These are phyloP conservation scores for Beauveria rudraprayagi DNA, from an alignment of 2,329 filamentous ascomycete species.

Conservation along the genomic window DNA sequence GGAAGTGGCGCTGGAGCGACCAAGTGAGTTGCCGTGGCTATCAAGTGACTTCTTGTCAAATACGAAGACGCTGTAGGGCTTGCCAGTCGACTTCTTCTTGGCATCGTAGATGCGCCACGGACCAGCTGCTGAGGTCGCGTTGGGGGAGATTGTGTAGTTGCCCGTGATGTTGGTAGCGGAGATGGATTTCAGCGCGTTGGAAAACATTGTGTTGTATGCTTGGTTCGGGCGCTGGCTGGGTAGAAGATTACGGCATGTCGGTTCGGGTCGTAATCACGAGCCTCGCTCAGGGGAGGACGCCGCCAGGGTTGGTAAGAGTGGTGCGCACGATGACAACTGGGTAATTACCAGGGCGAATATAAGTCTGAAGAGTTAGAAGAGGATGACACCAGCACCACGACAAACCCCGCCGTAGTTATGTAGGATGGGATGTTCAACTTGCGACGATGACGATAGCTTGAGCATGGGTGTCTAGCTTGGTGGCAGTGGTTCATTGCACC, in stretches of 20 bases:
- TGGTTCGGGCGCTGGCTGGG: background rate
- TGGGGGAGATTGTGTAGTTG: slow-evolving; percentile 77
- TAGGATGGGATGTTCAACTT: background rate
- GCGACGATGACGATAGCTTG: slow-evolving; percentile 7
- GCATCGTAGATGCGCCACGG: slow-evolving; percentile 98
- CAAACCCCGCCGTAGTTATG: background rate
- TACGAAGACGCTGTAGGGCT: slow-evolving; percentile 83
- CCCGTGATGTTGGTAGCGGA: slow-evolving; percentile 80
- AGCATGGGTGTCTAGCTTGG: background rate
- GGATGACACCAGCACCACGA: background rate
- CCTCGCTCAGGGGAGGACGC: slow-evolving; percentile 5
- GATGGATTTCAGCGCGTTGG: slow-evolving; percentile 88
- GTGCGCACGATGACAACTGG: background rate
- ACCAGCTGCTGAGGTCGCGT: slow-evolving; percentile 70
- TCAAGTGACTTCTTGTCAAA: slow-evolving; percentile 88
- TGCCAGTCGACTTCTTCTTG: slow-evolving; percentile 91
- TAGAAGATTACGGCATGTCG: slow-evolving; percentile 8
- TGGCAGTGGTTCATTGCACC: background rate
- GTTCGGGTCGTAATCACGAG: slow-evolving; percentile 8
- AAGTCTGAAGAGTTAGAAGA: background rate
- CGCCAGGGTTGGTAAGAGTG: background rate
- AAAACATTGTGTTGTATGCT: slow-evolving; percentile 64
- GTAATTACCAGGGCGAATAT: background rate
- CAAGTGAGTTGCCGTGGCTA: slow-evolving; percentile 33
- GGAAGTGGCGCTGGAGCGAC: slow-evolving; percentile 45